phyloP scores from a whole-genome alignment of 1,139 yeast species.

The Taphrina confusa region DNA sequence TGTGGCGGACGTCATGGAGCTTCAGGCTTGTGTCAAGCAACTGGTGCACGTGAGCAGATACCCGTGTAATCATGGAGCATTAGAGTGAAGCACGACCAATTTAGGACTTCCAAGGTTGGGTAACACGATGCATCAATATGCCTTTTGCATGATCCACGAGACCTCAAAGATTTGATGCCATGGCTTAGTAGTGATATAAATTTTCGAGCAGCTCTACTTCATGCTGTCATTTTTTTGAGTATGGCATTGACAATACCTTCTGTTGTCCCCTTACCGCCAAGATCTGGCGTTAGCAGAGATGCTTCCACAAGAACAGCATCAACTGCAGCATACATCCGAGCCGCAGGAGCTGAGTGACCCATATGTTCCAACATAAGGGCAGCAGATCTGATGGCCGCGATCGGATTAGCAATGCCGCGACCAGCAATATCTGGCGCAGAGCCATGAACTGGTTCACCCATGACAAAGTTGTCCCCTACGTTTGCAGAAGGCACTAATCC shows the following conservation, averaged over 20 bases:
- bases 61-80: no score
- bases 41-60: no score
- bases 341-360: constrained; percentile 88
- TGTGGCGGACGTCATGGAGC: no score
- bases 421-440: constrained; percentile 99
- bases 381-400: constrained; percentile 95
- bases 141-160: no score
- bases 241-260: constrained; percentile 84
- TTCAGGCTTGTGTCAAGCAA: no score
- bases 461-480: constrained; percentile 92
- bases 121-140: no score
- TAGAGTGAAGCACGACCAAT: no score
- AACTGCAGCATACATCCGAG: constrained; percentile 88
- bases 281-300: constrained; percentile 83
- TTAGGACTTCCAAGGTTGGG: no score
- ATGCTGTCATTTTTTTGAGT: constrained; percentile 48
- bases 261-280: constrained; percentile 87
- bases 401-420: constrained; percentile 82
- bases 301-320: constrained; percentile 87
- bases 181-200: no score
- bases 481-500: constrained; percentile 99
- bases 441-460: constrained; percentile 99
- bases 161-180: no score
- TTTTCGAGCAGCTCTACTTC: neutral
- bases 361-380: constrained; percentile 96